Evolutionary conservation across 352 stramenopile genomes (phyloP).

Genomic region (Phytophthora kernoviae): DNA sequence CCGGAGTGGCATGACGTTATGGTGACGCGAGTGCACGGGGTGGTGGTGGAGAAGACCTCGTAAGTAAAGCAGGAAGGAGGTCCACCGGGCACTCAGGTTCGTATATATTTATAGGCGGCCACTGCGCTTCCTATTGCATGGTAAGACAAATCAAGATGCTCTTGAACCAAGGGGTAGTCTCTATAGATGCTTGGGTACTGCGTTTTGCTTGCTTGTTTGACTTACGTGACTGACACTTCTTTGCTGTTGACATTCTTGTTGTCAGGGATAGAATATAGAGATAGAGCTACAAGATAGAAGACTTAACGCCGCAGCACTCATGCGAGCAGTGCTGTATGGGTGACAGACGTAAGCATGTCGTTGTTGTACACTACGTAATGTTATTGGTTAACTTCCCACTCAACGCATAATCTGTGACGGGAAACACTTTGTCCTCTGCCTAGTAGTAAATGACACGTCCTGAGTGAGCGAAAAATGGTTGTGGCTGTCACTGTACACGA

Average conservation of each 20-base stretch:
- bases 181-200: slow-evolving; percentile 8
- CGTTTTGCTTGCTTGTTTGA: slow-evolving; percentile 7
- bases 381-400: slow-evolving; percentile 29
- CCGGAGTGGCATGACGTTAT: slow-evolving; percentile 2
- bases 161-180: slow-evolving; percentile 22
- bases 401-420: slow-evolving; percentile 11
- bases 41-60: slow-evolving; percentile 18
- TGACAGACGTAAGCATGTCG: slow-evolving; percentile 9
- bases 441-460: slow-evolving; percentile 6
- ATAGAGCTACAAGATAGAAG: slow-evolving; percentile 38
- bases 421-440: slow-evolving; percentile 1
- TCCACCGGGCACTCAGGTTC: slow-evolving; percentile 36
- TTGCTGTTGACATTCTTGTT: slow-evolving; percentile 13
- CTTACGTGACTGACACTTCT: slow-evolving; percentile 22
- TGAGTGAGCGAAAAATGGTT: slow-evolving; percentile 13
- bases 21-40: slow-evolving; percentile 5
- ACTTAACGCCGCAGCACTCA: slow-evolving; percentile 7
- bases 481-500: slow-evolving; percentile 54
- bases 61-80: slow-evolving; percentile 35
- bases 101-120: slow-evolving; percentile 63
- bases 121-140: slow-evolving; percentile 43
- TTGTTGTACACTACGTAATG: slow-evolving; percentile 42
- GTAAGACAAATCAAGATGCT: slow-evolving; percentile 45
- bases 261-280: slow-evolving; percentile 24
- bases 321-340: slow-evolving; percentile 6